phyloP scores from a whole-genome alignment of 371 early-diverging fungal genomes.

The Haplosporangium sp. region DNA sequence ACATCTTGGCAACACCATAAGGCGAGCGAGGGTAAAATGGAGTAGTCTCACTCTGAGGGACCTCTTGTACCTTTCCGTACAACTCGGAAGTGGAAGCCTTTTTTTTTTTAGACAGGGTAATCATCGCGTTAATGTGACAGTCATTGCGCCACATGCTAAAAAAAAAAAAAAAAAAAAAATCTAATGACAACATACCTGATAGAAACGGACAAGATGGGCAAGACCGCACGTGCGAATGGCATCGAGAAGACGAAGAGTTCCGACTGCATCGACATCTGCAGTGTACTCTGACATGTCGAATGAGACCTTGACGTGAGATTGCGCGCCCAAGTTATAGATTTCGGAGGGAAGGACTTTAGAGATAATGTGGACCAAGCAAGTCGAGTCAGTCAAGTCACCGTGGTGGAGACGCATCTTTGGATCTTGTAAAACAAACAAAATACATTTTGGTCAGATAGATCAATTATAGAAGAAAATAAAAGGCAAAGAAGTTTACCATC shows the following conservation, averaged over 20 bases:
- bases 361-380: constrained; percentile 82
- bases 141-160: neutral
- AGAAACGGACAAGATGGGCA: constrained; percentile 77
- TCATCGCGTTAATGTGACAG: neutral
- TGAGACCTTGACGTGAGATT: constrained; percentile 88
- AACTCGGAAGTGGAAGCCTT: constrained; percentile 84
- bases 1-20: constrained; percentile 89
- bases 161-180: constrained; percentile 1
- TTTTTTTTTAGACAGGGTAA: neutral
- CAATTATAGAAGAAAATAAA: neutral
- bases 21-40: constrained; percentile 91
- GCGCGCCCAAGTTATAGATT: constrained; percentile 82
- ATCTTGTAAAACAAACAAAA: constrained; percentile 41
- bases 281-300: constrained; percentile 80
- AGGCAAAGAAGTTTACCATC: too few relatives aligned
- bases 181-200: constrained; percentile 63
- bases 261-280: constrained; percentile 73
- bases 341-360: constrained; percentile 81
- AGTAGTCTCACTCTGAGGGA: constrained; percentile 87
- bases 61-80: constrained; percentile 86
- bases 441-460: too few relatives aligned
- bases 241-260: constrained; percentile 84
- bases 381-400: constrained; percentile 89
- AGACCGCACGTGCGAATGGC: constrained; percentile 84
- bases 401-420: constrained; percentile 85